Base-by-base conservation (phyloP, 768 basidiomycete species). In the Boletus sp. region DNA sequence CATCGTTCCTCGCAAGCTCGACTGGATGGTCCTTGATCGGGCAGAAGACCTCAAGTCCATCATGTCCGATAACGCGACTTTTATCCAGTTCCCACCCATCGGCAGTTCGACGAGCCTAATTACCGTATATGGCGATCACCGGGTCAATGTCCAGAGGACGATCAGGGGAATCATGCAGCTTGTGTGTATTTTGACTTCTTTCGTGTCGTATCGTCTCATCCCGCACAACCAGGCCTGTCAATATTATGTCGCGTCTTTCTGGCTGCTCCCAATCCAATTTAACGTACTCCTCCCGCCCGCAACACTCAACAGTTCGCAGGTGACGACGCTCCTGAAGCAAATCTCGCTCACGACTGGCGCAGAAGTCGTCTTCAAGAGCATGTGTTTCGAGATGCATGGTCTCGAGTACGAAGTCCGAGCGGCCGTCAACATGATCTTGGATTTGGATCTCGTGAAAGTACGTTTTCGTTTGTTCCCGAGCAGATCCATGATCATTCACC, bases 11-110 rank as follows among this genome's bases (percentile, higher is more conserved):
- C 88, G 96, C 58, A 99, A 99, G 70, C 79, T 99, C 57, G 96
- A 99, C 65, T 98, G 96, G 95, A 88, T 99, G 83, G 83, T 97
- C 51, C 91, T 90, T n/a, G 93, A 99, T 70, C 85, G 90, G n/a
- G 77, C 88, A 11, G 95, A 98, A 29, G 96, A 98, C 58, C 76
- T 99, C 65, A 93, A 87, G 72, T 79, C 85, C 5, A 83, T 94
- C 67, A 98, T 97, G 94, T 85, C 83, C 62, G 96, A 99, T 75
- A 98, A 98, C 59, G 93, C 92, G 7, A 96, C 95, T 5, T 98
- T 89, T 68, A 89, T 99, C 58, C 89, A 93, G 64, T 91, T 97
- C 63, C 94, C 96, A 13, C 81, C 91, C 33, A 83, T 98, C 33
- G 96, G 96, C 21, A 91, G 90, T 58, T 92, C 92, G 30, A 92